Evolutionary conservation across 148 eudicot genomes (phyloP), one percentile per base, ranked within the genome.

Genomic region (Amaranthus cruentus): DNA sequence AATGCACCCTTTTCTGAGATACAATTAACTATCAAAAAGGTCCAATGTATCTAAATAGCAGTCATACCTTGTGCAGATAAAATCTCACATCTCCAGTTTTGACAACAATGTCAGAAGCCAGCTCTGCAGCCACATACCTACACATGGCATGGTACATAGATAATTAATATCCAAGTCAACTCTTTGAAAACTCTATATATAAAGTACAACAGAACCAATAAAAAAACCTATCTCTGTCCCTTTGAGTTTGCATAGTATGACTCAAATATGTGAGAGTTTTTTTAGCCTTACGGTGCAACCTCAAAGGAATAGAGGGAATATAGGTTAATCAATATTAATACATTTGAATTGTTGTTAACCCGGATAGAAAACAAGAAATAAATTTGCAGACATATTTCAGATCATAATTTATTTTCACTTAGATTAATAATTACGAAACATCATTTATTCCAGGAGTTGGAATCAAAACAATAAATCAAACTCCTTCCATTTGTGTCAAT

Each of bases 41-140:
- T 10, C 62, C 5, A 55, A 0, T 57, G 5, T 47, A 11, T 6
- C 11, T 3, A n/a, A 43, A 50, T 49, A 6, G 14, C n/a, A 46
- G 72, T 14, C 75, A 60, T 87, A 95, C 99, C 99, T 95, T 95
- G 75, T 95, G 99, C 46, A 95, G 90, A 80, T 88, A 73, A 79
- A 95, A 95, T 82, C 88, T 95, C 73, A 81, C 91, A 71, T 92
- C 96, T 67, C 86, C 92, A 54, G 92, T 86, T 72, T 83, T 77
- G 54, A 91, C 72, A 58, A 82, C 75, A 18, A 95, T 76, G 71
- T 95, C 99, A 57, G 87, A 74, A 47, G 93, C 86, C 84, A 95
- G 79, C 76, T 95, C 99, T 47, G 88, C 73, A 18, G 90, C 99
- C 55, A 95, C 91, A 82, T 88, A 95, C 88, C 99, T 95, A 83